A percentile compares a stretch with the other conserved stretches of the same genome.
phyloP scores from a whole-genome alignment of 148 eudicot species.

The Camellia japonica region DNA sequence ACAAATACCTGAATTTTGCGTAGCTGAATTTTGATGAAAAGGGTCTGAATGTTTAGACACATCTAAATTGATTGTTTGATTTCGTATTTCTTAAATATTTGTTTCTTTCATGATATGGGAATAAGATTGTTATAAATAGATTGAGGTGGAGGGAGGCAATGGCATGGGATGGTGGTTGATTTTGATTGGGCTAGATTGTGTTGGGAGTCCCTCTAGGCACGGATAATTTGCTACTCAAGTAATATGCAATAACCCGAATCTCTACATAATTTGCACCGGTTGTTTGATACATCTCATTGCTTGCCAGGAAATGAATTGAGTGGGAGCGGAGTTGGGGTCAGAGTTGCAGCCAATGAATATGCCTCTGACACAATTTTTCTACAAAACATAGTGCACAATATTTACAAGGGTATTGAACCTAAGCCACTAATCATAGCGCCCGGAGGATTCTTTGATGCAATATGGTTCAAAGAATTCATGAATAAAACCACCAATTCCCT shows the following conservation, averaged over 20 bases:
- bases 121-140: too few species aligned
- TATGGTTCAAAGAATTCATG: slow-evolving; percentile 64
- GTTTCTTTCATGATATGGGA: too few species aligned
- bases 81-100: too few species aligned
- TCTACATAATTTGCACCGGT: neutral
- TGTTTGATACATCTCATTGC: neutral
- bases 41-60: too few species aligned
- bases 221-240: too few species aligned
- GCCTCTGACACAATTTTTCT: slow-evolving; percentile 50
- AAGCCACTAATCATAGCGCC: slow-evolving; percentile 73
- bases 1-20: neutral
- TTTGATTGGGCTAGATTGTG: too few species aligned
- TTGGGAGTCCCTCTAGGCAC: too few species aligned
- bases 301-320: slow-evolving; percentile 79
- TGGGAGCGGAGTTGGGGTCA: slow-evolving; percentile 71
- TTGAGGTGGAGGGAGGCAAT: too few species aligned
- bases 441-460: slow-evolving; percentile 75
- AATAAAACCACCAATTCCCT: slow-evolving; percentile 37
- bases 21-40: too few species aligned
- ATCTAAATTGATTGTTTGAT: too few species aligned
- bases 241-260: neutral
- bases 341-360: slow-evolving; percentile 68
- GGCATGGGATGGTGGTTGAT: too few species aligned
- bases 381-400: slow-evolving; percentile 40
- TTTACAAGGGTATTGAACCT: slow-evolving; percentile 35